Evolutionary conservation across 2,329 filamentous ascomycete genomes (phyloP), one percentile per base, ranked within the genome.

Genomic region (Sarocladiaceae sp.): DNA sequence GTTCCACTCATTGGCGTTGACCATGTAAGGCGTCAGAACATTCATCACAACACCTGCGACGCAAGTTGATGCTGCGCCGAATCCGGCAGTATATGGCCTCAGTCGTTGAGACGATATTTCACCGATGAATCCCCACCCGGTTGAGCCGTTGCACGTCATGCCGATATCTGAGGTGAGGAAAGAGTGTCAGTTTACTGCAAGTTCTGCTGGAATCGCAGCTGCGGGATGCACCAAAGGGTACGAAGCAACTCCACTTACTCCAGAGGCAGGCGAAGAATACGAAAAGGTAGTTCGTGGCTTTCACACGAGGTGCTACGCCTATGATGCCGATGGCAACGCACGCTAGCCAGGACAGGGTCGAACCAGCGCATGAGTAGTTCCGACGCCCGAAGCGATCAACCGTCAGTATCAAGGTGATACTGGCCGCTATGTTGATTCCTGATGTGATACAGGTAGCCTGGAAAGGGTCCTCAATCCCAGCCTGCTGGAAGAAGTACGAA

Each of bases 401-500:
- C 17, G 40, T 17, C 17, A 57, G 12, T 2, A 59, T 49, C 2
- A 47, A 51, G 28, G 54, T 26, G n/a, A 57, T 22, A 1, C 49
- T 48, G 22, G 55, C 47, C 12, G 53, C 58, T 26, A 60, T 55
- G 25, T 59, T 54, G 50, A 58, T 50, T 7, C 33, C 37, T 1
- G 54, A 52, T 2, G 55, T 58, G 50, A 58, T 56, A 10, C 25
- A 53, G n/a, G 55, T 59, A 46, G 59, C 55, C 2, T 40, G 18
- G 35, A 61, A 59, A 0, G 58, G 55, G n/a, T 59, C 54, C 13
- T 35, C 28, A 0, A 61, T 33, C 6, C 57, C 57, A 5, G 56
- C 58, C 51, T 60, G 60, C 50, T 53, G 55, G 52, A 60, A 71
- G 54, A 71, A 72, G 46, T 71, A 72, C 2, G 67, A 67, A 1